Evolutionary conservation across 108 stramenopile species (phyloP).

Genomic region (Nannochloropsis salina): DNA sequence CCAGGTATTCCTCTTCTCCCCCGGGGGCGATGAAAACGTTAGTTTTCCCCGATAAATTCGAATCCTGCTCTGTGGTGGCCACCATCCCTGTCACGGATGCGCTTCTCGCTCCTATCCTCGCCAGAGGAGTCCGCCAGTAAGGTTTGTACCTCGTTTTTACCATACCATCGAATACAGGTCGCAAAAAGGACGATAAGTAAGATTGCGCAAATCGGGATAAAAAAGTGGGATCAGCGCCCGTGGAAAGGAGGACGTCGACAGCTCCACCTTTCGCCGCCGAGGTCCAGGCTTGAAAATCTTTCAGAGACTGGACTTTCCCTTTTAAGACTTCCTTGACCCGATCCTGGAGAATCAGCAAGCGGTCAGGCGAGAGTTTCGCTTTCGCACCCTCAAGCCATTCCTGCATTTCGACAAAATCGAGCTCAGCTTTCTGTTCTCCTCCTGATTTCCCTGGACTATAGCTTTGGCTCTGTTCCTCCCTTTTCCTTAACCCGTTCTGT

Average conservation of each 20-base stretch:
- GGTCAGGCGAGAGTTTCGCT: neutral
- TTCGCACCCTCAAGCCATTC: neutral
- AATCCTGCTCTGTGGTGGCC: neutral
- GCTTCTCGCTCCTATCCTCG: neutral
- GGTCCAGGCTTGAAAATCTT: slow-evolving; percentile 15
- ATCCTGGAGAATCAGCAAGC: neutral
- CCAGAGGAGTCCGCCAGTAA: neutral
- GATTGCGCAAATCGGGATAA: neutral
- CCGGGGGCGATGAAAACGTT: neutral
- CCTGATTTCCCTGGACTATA: neutral
- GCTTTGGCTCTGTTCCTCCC: too few species aligned
- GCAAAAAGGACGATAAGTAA: neutral
- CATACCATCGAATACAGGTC: neutral
- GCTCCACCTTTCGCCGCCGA: neutral
- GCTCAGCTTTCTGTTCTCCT: neutral
- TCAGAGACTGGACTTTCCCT: neutral
- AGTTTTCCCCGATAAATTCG: neutral
- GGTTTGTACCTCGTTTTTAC: neutral
- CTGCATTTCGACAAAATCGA: neutral
- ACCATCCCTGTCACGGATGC: neutral
- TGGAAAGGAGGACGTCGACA: neutral
- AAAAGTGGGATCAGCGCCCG: slow-evolving; percentile 1
- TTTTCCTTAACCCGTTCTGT: too few species aligned
- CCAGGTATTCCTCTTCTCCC: neutral
- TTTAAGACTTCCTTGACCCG: neutral